These are phyloP conservation scores for Fonsecaea pugnacius DNA, from an alignment of 2,329 filamentous ascomycete species.

Conservation along the genomic window DNA sequence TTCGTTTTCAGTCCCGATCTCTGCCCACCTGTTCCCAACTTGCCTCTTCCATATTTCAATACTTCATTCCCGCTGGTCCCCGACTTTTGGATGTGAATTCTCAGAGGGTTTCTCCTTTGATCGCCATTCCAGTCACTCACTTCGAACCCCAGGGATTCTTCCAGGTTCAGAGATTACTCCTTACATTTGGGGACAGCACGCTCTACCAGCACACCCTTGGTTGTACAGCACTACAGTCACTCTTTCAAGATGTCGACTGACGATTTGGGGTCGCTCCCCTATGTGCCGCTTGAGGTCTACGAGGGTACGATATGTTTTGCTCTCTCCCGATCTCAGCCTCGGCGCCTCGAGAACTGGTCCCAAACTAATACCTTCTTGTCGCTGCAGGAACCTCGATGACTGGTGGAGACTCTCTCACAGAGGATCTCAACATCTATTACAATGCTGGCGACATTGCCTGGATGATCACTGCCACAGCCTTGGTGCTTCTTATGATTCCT, in stretches of 20 bases:
- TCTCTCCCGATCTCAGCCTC: background rate
- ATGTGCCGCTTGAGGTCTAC: constrained; percentile 32
- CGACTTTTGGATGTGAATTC: background rate
- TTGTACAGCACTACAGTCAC: background rate
- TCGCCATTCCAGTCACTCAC: background rate
- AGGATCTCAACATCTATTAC: constrained; percentile 85
- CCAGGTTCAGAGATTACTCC: background rate
- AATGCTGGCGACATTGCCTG: constrained; percentile 83
- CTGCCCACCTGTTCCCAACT: background rate
- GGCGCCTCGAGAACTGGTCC: background rate
- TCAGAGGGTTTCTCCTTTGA: background rate
- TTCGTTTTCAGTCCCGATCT: constrained; percentile 14
- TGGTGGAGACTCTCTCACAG: constrained; percentile 68
- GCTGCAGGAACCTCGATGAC: constrained; percentile 59
- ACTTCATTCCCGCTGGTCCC: background rate
- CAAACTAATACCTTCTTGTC: constrained; percentile 43
- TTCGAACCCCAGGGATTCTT: constrained; percentile 5
- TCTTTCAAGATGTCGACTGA: constrained; percentile 39
- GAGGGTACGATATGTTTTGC: constrained; percentile 21
- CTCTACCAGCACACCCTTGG: background rate
- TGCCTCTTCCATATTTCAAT: constrained; percentile 3
- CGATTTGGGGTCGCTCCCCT: constrained; percentile 30
- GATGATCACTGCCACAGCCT: constrained; percentile 74
- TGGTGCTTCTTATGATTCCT: constrained; percentile 90
- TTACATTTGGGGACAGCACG: background rate